Evolutionary conservation across 352 stramenopile species (phyloP), one percentile per base, ranked within the genome.

Genomic region (Thraustotheca clavata): DNA sequence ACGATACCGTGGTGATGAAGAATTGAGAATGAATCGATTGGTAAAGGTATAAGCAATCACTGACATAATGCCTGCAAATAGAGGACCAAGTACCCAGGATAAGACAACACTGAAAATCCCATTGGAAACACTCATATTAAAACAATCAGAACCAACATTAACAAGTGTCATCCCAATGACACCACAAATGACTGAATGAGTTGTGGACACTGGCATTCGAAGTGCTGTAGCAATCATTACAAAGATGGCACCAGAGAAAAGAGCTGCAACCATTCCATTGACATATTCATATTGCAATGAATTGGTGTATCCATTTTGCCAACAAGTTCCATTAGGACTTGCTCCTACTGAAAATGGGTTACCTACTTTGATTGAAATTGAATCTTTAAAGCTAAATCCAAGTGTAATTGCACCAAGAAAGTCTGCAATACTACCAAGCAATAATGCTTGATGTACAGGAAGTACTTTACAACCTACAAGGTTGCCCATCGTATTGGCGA

Each of bases 401-500:
- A 96, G 68, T 32, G 92, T 73, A 16, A 91, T 69, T 0, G 83
- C 87, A n/a, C 88, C 88, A 12, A 76, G 59, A 39, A 91, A 87
- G 59, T 96, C 87, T 55, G 87, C 91, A 31, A 95, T 70, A 3
- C 66, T 68, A 4, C 80, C 86, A 18, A 95, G 67, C 12, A 94
- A 24, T 22, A 91, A 77, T 6, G 86, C 86, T 50, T 90, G 77
- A 54, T 86, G 73, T 24, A 96, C 80, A 1, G 77, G 80, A 3
- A 52, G 43, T 31, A 52, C 43, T 18, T 52, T 52, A 31, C 43
- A 52, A 52, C 43, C 43, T 1, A 52, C 43, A 11, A 52, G 43
- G 33, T 86, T 93, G 16, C 69, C 86, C 71, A 93, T 95, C 18
- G 86, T 80, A 57, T 95, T 97, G 20, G 81, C 86, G 32, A 88